Evolutionary conservation across 352 stramenopile genomes (phyloP).

Genomic region (Phytophthora sojae): DNA sequence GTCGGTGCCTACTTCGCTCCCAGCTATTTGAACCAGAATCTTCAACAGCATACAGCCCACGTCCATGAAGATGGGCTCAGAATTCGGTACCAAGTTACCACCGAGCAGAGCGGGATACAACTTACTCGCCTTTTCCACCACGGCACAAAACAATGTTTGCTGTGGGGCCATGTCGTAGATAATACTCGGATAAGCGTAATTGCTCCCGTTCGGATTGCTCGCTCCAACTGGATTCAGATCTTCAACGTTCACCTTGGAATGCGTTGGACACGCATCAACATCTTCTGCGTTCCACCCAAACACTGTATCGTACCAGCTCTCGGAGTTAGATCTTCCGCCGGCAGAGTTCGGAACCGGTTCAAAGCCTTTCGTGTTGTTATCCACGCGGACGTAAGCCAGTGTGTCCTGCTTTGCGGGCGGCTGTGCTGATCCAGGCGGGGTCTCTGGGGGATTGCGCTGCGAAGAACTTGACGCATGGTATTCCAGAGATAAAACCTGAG

Average conservation of each 20-base stretch:
- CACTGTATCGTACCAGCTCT: conserved; percentile 31
- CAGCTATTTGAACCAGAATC: conserved; percentile 28
- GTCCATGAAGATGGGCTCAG: conserved; percentile 7
- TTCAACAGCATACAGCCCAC: conserved; percentile 34
- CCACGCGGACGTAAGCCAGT: conserved; percentile 23
- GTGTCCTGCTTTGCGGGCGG: conserved; percentile 3
- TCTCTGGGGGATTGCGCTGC: conserved; percentile 9
- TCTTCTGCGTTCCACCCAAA: conserved; percentile 10
- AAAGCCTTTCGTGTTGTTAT: neutral
- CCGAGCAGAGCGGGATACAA: conserved; percentile 24
- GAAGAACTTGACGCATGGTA: conserved; percentile 5
- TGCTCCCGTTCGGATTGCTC: conserved; percentile 8
- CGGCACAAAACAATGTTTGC: conserved; percentile 1
- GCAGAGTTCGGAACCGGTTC: neutral
- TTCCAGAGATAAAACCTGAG: conserved; percentile 42
- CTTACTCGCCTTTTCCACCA: conserved; percentile 34
- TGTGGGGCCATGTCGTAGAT: conserved; percentile 23
- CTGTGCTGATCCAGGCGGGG: conserved; percentile 1
- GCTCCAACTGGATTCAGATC: conserved; percentile 24
- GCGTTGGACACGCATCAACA: conserved; percentile 1
- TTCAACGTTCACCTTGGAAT: conserved; percentile 35
- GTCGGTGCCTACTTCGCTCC: conserved; percentile 8
- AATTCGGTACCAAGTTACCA: neutral
- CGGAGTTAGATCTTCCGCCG: neutral
- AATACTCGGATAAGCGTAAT: neutral